Evolutionary conservation across 352 stramenopile species (phyloP), one percentile per base, ranked within the genome.

Genomic region (Globisporangium solare): DNA sequence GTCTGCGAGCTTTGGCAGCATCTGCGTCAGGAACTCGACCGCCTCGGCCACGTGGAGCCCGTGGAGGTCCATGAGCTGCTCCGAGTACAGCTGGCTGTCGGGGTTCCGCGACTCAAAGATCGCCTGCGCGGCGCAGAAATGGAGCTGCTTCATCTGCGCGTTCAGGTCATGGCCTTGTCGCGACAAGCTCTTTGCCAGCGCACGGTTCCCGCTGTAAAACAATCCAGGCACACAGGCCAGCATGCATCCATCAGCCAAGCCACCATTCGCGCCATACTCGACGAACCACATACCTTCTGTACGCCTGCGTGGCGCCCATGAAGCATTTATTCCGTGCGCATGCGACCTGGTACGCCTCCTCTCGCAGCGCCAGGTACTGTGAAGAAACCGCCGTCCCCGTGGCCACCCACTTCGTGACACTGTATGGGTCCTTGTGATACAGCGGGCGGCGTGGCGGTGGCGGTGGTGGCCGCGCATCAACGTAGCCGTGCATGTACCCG

Each of bases 291-390:
- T 76, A 92, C 83, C 71, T 89, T 53, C 79, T 75, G 58, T 88
- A 94, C 47, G 84, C 84, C 17, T 85, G 77, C n/a, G 84, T 94
- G 6, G 84, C 84, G 18, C 79, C 68, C 84, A 94, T 92, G 47
- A 94, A 92, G 56, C 84, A 94, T 48, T 89, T 86, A 72, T 94
- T 94, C 17, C 84, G 82, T 15, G 82, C 84, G 39, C 82, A 89
- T 6, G 84, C 82, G 50, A 89, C 68, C 62, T 92, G 66, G 58
- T 90, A 89, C n/a, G 82, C 84, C 39, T 86, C 69, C 55, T 91
- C 82, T 10, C 84, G 84, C 15, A 90, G 60, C 52, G 88, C 66
- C 61, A 84, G 66, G 64, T 94, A 94, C 69, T 94, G 83, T 10
- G 66, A 69, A 27, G 74, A 56, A 20, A 91, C 78, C 6, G 70